phyloP scores from a whole-genome alignment of 805 yeast genomes.

The Yarrowia osloensis region DNA sequence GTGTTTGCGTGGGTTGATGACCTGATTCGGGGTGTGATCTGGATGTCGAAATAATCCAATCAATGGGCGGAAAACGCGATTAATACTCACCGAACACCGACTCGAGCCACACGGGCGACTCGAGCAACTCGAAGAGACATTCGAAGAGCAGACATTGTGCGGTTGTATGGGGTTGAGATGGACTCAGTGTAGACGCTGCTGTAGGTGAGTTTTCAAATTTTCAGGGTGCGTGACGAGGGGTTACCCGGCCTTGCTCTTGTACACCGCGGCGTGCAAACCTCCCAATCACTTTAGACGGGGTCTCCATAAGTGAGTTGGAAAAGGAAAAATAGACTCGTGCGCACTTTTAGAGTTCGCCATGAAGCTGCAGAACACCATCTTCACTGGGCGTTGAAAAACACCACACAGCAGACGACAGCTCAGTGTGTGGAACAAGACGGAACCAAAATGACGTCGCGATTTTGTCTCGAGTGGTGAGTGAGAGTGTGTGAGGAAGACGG shows the following conservation, averaged over 20 bases:
- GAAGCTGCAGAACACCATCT: conserved; percentile 19
- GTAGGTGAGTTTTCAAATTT: conserved; percentile 23
- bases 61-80: background rate
- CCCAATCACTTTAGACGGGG: background rate
- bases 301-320: background rate
- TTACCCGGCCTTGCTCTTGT: conserved; percentile 27
- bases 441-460: conserved; percentile 65
- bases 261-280: background rate
- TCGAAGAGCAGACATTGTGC: conserved; percentile 31
- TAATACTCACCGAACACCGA: conserved; percentile 26
- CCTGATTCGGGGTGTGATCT: background rate
- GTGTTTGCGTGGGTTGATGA: background rate
- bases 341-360: background rate
- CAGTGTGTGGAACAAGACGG: background rate
- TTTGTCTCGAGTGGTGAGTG: conserved; percentile 79
- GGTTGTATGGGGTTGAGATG: conserved; percentile 21
- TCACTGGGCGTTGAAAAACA: conserved; percentile 13
- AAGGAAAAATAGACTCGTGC: background rate
- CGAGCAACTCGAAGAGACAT: conserved; percentile 30
- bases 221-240: conserved; percentile 3
- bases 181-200: conserved; percentile 11
- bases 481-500: too few relatives aligned
- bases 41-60: background rate
- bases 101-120: conserved; percentile 28
- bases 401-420: conserved; percentile 5